Base-by-base conservation (phyloP, 257 asterid genomes). In the Nicotiana sylvestris region DNA sequence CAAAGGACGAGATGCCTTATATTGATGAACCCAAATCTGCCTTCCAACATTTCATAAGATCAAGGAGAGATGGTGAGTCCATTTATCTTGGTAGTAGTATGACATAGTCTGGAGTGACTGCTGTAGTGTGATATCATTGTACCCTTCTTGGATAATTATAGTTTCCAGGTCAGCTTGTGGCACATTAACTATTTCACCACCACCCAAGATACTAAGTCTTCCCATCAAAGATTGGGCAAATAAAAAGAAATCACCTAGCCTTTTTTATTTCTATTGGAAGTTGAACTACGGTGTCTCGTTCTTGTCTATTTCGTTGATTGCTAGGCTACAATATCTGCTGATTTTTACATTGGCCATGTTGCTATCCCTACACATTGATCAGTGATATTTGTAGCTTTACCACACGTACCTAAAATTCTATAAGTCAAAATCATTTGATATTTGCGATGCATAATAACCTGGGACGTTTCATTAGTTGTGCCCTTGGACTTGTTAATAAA, bases 21-120 rank as follows among this genome's bases (percentile, higher is more conserved):
- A 68, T 0, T 15, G 81, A 64, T 8, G 85, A 82, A 29, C 90
- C 98, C 0, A 58, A 83, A 66, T 88, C 93, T 0, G 89, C 84
- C 5, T 96, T 96, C 72, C 99, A 96, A 66, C 78, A 51, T 0
- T 90, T 90, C 58, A 96, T 96, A 7, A 92, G 99, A 80, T 85
- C 83, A 32, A 82, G 81, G 43, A 86, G 81, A 80, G 88, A 85
- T 74, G 98, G 99, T 93, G 85, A 88, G 97, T 78, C 56, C 6
- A 5, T 17, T 3, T 17, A 18, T 55, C n/a, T 55, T 55, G n/a
- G 60, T 55, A 55, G 60, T 15, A 13, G 5, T 13, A 6, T 55
- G 49, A 7, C 49, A 43, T 43, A 43, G n/a, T 55, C n/a, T 13
- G 21, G 18, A 55, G 18, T 13, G 18, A 55, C 18, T 55, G n/a